Conservation (phyloP, 2,329 filamentous ascomycete species). For the Tolypocladium album region DNA sequence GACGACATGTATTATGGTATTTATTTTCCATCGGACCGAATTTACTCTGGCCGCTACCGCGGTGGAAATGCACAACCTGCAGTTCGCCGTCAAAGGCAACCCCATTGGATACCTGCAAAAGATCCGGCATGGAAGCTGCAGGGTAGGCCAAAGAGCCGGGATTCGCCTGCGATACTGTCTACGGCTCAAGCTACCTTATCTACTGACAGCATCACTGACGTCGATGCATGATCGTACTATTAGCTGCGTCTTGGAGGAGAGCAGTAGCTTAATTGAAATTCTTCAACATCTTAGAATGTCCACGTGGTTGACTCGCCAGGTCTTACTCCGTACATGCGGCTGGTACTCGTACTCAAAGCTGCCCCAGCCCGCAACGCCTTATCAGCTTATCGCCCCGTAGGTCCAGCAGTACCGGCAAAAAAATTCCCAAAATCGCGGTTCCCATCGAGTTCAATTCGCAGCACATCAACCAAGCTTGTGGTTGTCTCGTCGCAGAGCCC, state of each 20-base stretch:
- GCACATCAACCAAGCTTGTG: not conserved
- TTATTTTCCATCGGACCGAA: not conserved
- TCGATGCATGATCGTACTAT: not conserved
- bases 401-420: not conserved
- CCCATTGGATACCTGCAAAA: not conserved
- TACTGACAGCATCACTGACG: not conserved
- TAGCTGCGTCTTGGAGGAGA: no score
- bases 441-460: not conserved
- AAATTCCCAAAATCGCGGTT: not conserved
- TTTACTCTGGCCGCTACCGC: no score
- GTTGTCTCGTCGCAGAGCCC: conserved; percentile 4
- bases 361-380: conserved; percentile 2
- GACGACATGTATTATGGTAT: not conserved
- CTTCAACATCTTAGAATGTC: no score
- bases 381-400: conserved; percentile 17
- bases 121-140: not conserved
- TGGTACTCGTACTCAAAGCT: not conserved
- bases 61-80: no score
- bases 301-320: not conserved
- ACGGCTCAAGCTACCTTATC: not conserved
- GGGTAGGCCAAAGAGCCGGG: no score
- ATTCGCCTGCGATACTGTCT: no score
- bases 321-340: no score
- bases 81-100: not conserved
- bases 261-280: no score